Conservation (phyloP, 768 basidiomycete species). For the Tricholoma matsutake region DNA sequence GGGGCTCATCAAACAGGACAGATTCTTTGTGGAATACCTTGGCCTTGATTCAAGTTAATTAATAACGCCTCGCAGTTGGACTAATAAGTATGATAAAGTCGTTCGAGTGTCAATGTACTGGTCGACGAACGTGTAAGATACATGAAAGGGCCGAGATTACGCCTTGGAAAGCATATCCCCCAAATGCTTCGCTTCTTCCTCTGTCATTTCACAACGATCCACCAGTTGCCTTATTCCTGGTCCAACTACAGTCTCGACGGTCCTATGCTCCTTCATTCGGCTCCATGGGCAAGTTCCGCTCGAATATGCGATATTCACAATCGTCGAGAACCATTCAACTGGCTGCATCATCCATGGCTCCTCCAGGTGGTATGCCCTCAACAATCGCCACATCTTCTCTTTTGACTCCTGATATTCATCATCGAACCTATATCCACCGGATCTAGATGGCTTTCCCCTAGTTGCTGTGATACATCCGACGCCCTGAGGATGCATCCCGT, state of each 20-base stretch:
- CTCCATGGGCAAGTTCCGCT: conserved; percentile 2
- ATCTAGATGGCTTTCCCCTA: conserved; percentile 18
- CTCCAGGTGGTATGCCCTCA: conserved; percentile 11
- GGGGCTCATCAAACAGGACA: not conserved
- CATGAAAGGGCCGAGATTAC: not conserved
- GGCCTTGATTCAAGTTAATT: too few species aligned
- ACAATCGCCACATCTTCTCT: conserved; percentile 15
- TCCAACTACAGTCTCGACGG: conserved; percentile 6
- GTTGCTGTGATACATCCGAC: conserved; percentile 39
- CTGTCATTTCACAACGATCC: conserved; percentile 13
- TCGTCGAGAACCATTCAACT: conserved; percentile 12
- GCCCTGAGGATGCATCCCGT: conserved; percentile 27
- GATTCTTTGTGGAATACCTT: too few species aligned
- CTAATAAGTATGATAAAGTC: too few species aligned
- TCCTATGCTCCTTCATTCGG: conserved; percentile 6
- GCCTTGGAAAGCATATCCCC: conserved; percentile 5
- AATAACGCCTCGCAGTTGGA: too few species aligned
- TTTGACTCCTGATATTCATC: conserved; percentile 33
- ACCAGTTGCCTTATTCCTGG: conserved; percentile 9
- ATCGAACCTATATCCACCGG: conserved; percentile 14
- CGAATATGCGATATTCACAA: conserved; percentile 13
- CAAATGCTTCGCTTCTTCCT: conserved; percentile 9
- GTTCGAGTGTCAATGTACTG: not conserved
- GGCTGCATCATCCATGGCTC: conserved; percentile 11
- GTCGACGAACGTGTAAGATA: not conserved